Conservation (phyloP, 441 rosid genomes). For the Isatis lusitanica region DNA sequence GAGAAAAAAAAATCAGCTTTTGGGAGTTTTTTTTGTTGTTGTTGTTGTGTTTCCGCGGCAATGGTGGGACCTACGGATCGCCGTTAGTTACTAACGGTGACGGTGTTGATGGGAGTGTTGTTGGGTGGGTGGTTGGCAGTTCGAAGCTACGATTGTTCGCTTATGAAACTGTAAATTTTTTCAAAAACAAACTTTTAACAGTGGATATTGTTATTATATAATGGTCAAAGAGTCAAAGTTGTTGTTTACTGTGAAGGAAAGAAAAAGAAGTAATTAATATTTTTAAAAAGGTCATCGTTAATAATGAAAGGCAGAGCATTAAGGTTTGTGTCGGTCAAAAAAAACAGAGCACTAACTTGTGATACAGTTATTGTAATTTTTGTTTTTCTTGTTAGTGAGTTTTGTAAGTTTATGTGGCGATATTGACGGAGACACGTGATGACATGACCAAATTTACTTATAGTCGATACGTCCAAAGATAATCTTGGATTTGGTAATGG, state of each 20-base stretch:
- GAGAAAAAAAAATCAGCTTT: not conserved
- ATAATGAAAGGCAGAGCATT: conserved; percentile 28
- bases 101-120: conserved; percentile 22
- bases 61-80: conserved; percentile 27
- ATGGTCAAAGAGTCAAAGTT: conserved; percentile 33
- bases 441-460: conserved; percentile 9
- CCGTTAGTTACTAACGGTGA: conserved; percentile 24
- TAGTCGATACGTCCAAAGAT: not conserved
- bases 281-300: conserved; percentile 5
- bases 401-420: conserved; percentile 15
- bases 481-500: not conserved
- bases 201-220: conserved; percentile 4
- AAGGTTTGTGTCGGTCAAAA: conserved; percentile 32
- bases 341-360: conserved; percentile 22
- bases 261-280: not conserved
- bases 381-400: not conserved
- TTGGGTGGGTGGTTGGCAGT: conserved; percentile 33
- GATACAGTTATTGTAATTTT: not conserved
- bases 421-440: conserved; percentile 20
- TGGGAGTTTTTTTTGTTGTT: not conserved
- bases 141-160: conserved; percentile 37
- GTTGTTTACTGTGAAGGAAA: conserved; percentile 9
- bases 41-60: conserved; percentile 7
- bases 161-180: conserved; percentile 38
- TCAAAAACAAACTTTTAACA: not conserved